Evolutionary conservation across 352 stramenopile species (phyloP), one percentile per base, ranked within the genome.

Genomic region (Bremia lactucae): DNA sequence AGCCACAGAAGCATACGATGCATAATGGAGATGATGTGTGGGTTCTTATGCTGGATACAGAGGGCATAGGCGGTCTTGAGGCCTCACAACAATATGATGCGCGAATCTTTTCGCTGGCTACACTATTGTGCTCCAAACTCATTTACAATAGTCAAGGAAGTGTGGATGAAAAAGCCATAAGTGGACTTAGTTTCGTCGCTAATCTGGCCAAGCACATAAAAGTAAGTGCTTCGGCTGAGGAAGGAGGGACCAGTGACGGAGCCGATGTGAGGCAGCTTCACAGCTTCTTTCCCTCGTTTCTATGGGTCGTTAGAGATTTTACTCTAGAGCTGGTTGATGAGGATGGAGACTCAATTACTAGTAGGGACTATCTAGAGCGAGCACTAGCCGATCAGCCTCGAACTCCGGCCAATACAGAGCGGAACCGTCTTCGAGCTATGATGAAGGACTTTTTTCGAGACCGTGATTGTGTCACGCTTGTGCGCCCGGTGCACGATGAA

Each of bases 281-380:
- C 57, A 72, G 66, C 28, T 92, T 93, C 49, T 92, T 95, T 52
- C 83, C 83, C 38, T 87, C 72, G 7, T 95, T 95, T 49, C 52
- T 89, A 19, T 95, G 83, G 83, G 65, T 95, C 33, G 75, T 95
- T 19, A 72, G 83, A 39, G 83, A 95, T 42, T 95, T 95, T 42
- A 84, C 83, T 19, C 60, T 95, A 9, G 72, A 92, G 38, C 62
- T 95, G 7, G 72, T 90, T 24, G 76, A 91, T 41, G 78, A 89
- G 62, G 76, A 93, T 46, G 79, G 80, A 47, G 64, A 87, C 35
- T 57, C 67, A 10, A 90, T 93, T 59, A 78, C 67, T 2, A 74
- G 65, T 42, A 72, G 58, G 34, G 78, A 92, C 40, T 95, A 95
- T 58, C 55, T 95, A 1, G 80, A 95, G 53, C 59, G 65, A 28